Evolutionary conservation across 1,284 basidiomycete species (phyloP).

Genomic region (Pterula multifida): DNA sequence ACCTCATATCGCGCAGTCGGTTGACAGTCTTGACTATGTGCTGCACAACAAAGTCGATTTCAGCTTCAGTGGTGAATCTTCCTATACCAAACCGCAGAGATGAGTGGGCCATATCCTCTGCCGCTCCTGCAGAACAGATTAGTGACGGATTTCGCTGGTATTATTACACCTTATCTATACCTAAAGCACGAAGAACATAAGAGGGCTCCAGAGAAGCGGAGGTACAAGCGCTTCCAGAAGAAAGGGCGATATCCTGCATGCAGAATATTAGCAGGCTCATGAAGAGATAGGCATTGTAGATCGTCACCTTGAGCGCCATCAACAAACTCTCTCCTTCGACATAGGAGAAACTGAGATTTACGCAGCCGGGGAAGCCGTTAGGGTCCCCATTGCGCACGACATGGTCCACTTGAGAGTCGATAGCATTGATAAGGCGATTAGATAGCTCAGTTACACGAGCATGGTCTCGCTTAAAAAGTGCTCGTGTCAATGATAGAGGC

Average conservation of each 20-base stretch:
- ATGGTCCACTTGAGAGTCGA: slow-evolving; percentile 78
- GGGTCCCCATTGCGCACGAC: slow-evolving; percentile 92
- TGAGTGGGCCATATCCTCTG: slow-evolving; percentile 98
- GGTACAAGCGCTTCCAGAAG: slow-evolving; percentile 96
- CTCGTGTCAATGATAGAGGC: slow-evolving; percentile 9
- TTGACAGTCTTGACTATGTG: slow-evolving; percentile 82
- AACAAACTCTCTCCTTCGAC: slow-evolving; percentile 96
- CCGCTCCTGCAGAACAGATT: slow-evolving; percentile 55
- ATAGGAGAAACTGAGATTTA: slow-evolving; percentile 94
- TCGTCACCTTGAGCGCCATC: slow-evolving; percentile 95
- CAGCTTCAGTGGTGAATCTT: slow-evolving; percentile 95
- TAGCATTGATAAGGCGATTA: slow-evolving; percentile 71
- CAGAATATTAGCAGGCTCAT: slow-evolving; percentile 8
- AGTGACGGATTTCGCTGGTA: no score
- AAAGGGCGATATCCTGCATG: slow-evolving; percentile 83
- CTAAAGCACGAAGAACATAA: slow-evolving; percentile 94
- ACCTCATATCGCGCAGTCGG: slow-evolving; percentile 46
- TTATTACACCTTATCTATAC: slow-evolving; percentile 25
- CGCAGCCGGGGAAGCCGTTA: slow-evolving; percentile 83
- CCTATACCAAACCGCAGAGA: slow-evolving; percentile 97
- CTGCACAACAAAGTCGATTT: slow-evolving; percentile 89
- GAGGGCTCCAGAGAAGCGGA: slow-evolving; percentile 97
- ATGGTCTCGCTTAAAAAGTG: slow-evolving; percentile 64
- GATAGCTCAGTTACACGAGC: slow-evolving; percentile 68
- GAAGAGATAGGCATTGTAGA: slow-evolving; percentile 8